Percentiles rank a stretch among this genome's conserved stretches.
Conservation (phyloP, 2,329 filamentous ascomycete genomes). For the Cytospora piceicola region DNA sequence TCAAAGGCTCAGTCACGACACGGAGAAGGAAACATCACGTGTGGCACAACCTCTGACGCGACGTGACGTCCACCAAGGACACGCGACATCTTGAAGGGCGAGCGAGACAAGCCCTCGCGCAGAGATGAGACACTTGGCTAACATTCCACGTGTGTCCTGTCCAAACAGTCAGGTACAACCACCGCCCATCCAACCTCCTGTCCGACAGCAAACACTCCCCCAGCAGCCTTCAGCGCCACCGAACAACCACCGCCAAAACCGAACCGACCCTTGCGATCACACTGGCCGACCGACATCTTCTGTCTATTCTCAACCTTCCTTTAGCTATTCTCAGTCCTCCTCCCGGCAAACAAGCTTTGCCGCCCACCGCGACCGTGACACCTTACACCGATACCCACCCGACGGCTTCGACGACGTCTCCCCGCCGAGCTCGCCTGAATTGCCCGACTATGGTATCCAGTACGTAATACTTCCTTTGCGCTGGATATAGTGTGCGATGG, state of each 20-base stretch:
- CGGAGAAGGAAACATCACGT: neutral
- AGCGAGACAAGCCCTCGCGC: neutral
- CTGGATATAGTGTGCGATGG: no score
- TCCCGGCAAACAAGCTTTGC: slow-evolving; percentile 43
- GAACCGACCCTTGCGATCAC: slow-evolving; percentile 19
- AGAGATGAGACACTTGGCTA: slow-evolving; percentile 6
- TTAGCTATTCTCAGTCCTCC: slow-evolving; percentile 46
- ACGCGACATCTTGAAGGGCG: neutral
- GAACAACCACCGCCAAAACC: slow-evolving; percentile 1
- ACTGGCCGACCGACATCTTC: slow-evolving; percentile 58
- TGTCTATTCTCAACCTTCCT: slow-evolving; percentile 61
- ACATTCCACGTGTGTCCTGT: slow-evolving; percentile 1
- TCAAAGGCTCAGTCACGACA: neutral
- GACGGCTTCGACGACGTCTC: slow-evolving; percentile 48
- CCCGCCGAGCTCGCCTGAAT: slow-evolving; percentile 61
- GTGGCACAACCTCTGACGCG: neutral
- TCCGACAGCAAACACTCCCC: slow-evolving; percentile 19
- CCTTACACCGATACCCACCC: slow-evolving; percentile 28
- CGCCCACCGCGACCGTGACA: slow-evolving; percentile 27
- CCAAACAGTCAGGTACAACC: slow-evolving; percentile 10
- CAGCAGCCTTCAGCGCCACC: slow-evolving; percentile 9
- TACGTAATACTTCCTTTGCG: slow-evolving; percentile 44
- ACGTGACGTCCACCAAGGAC: neutral
- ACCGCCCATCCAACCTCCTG: slow-evolving; percentile 17
- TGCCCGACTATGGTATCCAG: slow-evolving; percentile 42